Evolutionary conservation across 1,284 basidiomycete genomes (phyloP).

Genomic region (Cryptococcus deneoformans): DNA sequence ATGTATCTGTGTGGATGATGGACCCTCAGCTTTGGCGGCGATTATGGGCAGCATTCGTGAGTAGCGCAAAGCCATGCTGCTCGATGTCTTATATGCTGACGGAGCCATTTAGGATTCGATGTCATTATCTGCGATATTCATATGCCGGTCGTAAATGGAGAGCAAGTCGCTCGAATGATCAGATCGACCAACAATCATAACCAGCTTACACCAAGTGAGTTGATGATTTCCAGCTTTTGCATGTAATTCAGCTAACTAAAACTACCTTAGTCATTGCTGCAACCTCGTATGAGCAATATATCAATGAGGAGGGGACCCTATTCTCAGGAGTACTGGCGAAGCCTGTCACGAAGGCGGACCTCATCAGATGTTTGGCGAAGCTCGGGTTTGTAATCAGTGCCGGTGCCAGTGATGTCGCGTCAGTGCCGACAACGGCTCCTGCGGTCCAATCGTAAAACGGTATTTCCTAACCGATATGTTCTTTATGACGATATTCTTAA

Average conservation of each 20-base stretch:
- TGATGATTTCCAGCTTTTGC: background rate
- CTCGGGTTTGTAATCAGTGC: constrained; percentile 63
- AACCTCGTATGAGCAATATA: constrained; percentile 52
- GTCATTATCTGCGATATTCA: constrained; percentile 53
- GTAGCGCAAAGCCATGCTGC: constrained; percentile 29
- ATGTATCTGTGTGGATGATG: constrained; percentile 90
- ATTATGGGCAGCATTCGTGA: constrained; percentile 94
- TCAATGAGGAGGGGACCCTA: constrained; percentile 77
- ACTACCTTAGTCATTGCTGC: constrained; percentile 55
- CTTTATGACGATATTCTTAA: too few relatives aligned
- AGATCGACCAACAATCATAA: constrained; percentile 50
- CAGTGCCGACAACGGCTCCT: background rate
- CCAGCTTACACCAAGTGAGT: constrained; percentile 48
- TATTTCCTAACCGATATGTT: too few relatives aligned
- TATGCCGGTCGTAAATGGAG: constrained; percentile 47
- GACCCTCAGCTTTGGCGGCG: constrained; percentile 92
- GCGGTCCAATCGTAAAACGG: background rate
- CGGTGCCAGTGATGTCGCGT: background rate
- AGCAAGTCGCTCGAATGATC: constrained; percentile 51
- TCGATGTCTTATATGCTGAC: background rate
- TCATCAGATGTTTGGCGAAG: constrained; percentile 71
- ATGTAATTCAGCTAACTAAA: background rate
- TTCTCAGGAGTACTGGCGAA: constrained; percentile 85
- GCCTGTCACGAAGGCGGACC: constrained; percentile 79
- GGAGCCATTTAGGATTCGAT: constrained; percentile 47